Evolutionary conservation across 1,284 basidiomycete species (phyloP), one percentile per base, ranked within the genome.

Genomic region (Cutaneotrichosporon cyanovorans): DNA sequence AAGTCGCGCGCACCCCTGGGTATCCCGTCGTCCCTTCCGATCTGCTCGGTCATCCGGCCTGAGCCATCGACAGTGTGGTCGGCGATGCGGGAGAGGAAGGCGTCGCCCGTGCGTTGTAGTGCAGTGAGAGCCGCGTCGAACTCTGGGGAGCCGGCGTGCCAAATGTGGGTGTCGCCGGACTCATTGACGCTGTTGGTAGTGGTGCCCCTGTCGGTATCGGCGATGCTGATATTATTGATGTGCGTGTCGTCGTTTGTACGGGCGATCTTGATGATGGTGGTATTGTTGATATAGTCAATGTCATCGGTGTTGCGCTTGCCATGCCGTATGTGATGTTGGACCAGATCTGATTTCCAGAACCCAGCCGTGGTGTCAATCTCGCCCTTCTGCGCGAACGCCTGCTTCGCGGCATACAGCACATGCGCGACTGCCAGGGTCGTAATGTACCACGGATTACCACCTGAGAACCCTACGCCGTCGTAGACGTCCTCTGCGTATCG

Each of bases 401-500:
- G 37, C 42, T 53, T 42, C 11, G 65, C 61, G 5, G 59, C 56
- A 55, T 68, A 73, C 14, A 75, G 53, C 38, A 66, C 60, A 35
- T 75, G 68, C 6, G 74, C 64, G 9, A 73, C 62, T 0, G 71
- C 65, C 36, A 67, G 59, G 7, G 72, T 74, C 50, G 68, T 66
- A 22, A 75, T 63, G 55, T 43, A 68, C 74, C 74, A 76, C 2
- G 75, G 73, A 53, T 74, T 69, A 2, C 65, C 74, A 20, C 48
- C 48, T 12, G 63, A 61, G 15, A 55, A 55, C 11, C 69, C 68
- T 5, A 67, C 57, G 16, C 73, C 69, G 51, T 74, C 68, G 57
- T 76, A 76, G 7, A 71, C 58, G 57, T 76, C 75, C 58, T 74
- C 67, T 9, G 54, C 56, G 53, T 76, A 77, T 10, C 75, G 58